Evolutionary conservation across 148 eudicot genomes (phyloP).

Genomic region (Silene conica): DNA sequence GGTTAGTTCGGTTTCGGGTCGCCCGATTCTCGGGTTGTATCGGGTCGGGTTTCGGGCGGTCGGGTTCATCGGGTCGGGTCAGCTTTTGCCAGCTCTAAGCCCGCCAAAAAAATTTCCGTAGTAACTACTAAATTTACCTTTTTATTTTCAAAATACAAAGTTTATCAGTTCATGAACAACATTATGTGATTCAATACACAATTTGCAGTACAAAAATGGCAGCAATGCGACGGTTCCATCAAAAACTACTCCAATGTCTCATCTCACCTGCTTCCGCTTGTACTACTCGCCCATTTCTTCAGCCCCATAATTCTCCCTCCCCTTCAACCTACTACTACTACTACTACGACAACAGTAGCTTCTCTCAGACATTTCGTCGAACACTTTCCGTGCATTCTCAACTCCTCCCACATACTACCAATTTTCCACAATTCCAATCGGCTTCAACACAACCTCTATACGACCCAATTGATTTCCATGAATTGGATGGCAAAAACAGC

Average conservation of each 20-base stretch:
- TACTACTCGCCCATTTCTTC: background rate
- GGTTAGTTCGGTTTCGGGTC: too few species aligned
- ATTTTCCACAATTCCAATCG: conserved; percentile 21
- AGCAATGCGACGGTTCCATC: conserved; percentile 11
- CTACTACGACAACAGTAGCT: background rate
- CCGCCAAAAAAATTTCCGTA: too few species aligned
- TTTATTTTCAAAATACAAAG: too few species aligned
- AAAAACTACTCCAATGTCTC: background rate
- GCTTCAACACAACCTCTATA: conserved; percentile 14
- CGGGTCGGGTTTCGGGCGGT: too few species aligned
- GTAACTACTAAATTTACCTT: too few species aligned
- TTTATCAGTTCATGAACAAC: too few species aligned
- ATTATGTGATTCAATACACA: too few species aligned
- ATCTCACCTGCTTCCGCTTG: conserved; percentile 4
- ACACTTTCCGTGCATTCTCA: conserved; percentile 30
- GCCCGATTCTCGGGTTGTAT: too few species aligned
- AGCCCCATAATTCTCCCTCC: background rate
- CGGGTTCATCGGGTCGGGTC: too few species aligned
- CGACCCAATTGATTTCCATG: conserved; percentile 33
- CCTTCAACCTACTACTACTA: background rate
- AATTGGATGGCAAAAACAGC: conserved; percentile 8
- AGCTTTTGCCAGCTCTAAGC: too few species aligned
- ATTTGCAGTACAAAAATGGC: background rate
- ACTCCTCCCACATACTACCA: background rate
- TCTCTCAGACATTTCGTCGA: conserved; percentile 65